These are phyloP conservation scores for Pleurotus giganteus DNA, from an alignment of 768 basidiomycete species.

Conservation along the genomic window DNA sequence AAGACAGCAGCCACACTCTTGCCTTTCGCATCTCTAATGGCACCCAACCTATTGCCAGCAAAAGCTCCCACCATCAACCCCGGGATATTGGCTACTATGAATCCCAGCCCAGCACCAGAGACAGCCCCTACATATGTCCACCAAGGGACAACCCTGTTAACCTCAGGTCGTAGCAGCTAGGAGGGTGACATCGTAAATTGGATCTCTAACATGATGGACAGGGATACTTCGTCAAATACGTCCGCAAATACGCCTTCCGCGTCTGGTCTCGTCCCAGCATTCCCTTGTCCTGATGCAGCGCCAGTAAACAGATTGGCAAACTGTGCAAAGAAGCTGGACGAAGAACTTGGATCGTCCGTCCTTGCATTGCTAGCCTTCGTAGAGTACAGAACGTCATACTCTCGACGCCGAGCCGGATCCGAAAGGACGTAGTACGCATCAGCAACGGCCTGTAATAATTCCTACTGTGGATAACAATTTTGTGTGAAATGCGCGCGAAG, in stretches of 20 bases:
- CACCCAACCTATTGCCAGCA: conserved; percentile 89
- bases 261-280: conserved; percentile 54
- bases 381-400: conserved; percentile 71
- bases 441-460: conserved; percentile 69
- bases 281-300: conserved; percentile 28
- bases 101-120: conserved; percentile 67
- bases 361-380: conserved; percentile 49
- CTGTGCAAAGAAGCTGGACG: conserved; percentile 71
- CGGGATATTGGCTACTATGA: conserved; percentile 74
- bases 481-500: no score
- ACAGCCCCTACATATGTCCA: conserved; percentile 77
- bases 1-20: conserved; percentile 93
- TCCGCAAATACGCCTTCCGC: conserved; percentile 83
- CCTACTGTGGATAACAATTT: no score
- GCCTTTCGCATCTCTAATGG: conserved; percentile 91
- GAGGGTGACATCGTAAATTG: not conserved
- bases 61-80: conserved; percentile 84
- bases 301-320: conserved; percentile 72
- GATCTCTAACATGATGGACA: not conserved
- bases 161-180: conserved; percentile 79
- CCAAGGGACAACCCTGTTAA: conserved; percentile 65
- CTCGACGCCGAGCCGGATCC: conserved; percentile 65
- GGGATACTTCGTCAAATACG: conserved; percentile 88
- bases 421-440: conserved; percentile 95
- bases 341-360: conserved; percentile 63